These are phyloP conservation scores for Solanum corneliomulleri DNA, from an alignment of 257 asterid genomes.

Conservation along the genomic window DNA sequence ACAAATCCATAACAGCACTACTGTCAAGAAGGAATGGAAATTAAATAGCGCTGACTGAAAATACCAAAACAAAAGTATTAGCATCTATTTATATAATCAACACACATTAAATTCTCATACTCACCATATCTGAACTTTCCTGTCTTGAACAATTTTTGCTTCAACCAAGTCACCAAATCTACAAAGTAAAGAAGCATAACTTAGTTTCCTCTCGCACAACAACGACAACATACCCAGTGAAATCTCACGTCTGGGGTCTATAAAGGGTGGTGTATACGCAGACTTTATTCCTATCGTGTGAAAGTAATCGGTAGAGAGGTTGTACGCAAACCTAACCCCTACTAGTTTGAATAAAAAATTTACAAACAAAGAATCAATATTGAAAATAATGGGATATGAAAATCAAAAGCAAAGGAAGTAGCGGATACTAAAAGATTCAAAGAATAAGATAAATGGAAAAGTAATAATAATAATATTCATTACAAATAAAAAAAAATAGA, in stretches of 20 bases:
- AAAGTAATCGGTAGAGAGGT: neutral
- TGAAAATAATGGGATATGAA: neutral
- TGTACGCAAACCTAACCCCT: no score
- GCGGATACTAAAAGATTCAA: neutral
- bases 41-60: conserved; percentile 38
- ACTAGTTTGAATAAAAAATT: neutral
- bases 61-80: conserved; percentile 6
- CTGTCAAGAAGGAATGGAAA: conserved; percentile 38
- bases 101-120: neutral
- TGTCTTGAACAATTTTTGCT: neutral
- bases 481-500: no score
- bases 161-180: neutral
- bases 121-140: neutral
- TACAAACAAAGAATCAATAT: neutral
- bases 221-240: neutral
- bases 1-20: conserved; percentile 36
- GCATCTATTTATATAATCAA: neutral
- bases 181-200: neutral
- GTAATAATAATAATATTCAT: neutral
- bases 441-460: neutral
- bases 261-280: rapidly evolving
- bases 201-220: neutral
- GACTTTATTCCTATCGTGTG: rapidly evolving
- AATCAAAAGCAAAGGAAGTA: neutral
- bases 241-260: rapidly evolving